These are phyloP conservation scores for Cryptococcus sp. DNA, from an alignment of 1,284 basidiomycete genomes.

Conservation along the genomic window DNA sequence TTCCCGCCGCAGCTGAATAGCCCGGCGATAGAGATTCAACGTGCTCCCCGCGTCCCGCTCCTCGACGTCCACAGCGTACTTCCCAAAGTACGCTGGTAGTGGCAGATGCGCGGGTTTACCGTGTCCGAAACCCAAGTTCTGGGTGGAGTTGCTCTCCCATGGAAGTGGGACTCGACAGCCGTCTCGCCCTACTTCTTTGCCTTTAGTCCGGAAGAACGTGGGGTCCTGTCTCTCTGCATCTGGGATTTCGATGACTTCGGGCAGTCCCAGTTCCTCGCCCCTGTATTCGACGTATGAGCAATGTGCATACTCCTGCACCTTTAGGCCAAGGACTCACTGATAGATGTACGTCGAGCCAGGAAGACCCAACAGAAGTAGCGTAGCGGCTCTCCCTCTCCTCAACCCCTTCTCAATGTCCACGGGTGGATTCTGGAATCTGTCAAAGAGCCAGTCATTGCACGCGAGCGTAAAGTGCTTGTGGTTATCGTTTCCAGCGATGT, in stretches of 20 bases:
- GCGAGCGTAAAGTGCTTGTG: slow-evolving; percentile 2
- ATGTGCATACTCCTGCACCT: too few relatives aligned
- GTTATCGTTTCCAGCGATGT: slow-evolving; percentile 7
- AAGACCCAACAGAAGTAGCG: slow-evolving; percentile 43
- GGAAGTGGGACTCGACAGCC: slow-evolving; percentile 47
- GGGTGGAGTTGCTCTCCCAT: slow-evolving; percentile 15
- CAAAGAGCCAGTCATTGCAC: slow-evolving; percentile 22
- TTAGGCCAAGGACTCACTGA: slow-evolving; percentile 28
- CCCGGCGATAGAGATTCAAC: slow-evolving; percentile 40
- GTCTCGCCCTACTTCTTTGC: slow-evolving; percentile 41
- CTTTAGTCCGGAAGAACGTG: slow-evolving; percentile 39
- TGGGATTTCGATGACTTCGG: slow-evolving; percentile 41
- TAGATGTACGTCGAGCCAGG: slow-evolving; percentile 48
- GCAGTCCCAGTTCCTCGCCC: slow-evolving; percentile 48
- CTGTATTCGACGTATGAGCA: slow-evolving; percentile 12
- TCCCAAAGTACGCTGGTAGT: slow-evolving; percentile 34
- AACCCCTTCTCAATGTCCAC: slow-evolving; percentile 34
- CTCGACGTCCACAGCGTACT: slow-evolving; percentile 35
- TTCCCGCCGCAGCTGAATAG: slow-evolving; percentile 28
- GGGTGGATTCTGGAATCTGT: slow-evolving; percentile 17
- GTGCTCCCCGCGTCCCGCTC: slow-evolving; percentile 34
- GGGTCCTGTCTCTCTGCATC: slow-evolving; percentile 43
- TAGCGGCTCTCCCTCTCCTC: slow-evolving; percentile 35
- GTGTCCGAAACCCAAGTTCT: slow-evolving; percentile 36
- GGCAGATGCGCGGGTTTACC: slow-evolving; percentile 34